These are phyloP conservation scores for Axilococcus clingmanii DNA, from an alignment of 139 green algal species.

Conservation along the genomic window DNA sequence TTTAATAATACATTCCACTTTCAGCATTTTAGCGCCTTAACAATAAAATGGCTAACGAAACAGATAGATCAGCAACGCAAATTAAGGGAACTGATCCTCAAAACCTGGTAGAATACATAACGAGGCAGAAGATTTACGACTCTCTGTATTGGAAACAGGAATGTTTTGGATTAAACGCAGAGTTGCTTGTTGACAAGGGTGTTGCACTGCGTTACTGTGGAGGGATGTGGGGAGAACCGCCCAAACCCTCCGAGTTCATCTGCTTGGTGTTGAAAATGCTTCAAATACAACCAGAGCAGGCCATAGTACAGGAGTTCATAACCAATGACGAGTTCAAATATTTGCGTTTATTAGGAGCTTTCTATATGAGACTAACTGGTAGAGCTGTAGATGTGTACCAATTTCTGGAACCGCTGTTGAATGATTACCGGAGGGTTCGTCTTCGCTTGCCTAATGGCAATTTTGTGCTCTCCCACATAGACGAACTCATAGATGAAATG, in stretches of 20 bases:
- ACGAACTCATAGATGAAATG: constrained; percentile 84
- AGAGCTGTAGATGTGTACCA: constrained; percentile 86
- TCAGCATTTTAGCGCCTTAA: not conserved
- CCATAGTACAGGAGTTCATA: constrained; percentile 98
- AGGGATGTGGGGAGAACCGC: constrained; percentile 78
- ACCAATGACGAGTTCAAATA: constrained; percentile 98
- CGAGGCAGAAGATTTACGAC: constrained; percentile 86
- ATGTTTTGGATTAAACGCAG: constrained; percentile 93
- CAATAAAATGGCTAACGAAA: constrained; percentile 82
- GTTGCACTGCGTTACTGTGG: constrained; percentile 60
- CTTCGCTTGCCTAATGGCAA: constrained; percentile 44
- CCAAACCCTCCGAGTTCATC: constrained; percentile 84
- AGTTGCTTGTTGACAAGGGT: constrained; percentile 90
- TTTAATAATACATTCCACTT: not conserved
- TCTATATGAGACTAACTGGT: constrained; percentile 92
- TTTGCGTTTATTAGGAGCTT: constrained; percentile 78
- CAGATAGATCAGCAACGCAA: constrained; percentile 49
- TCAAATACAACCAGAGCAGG: constrained; percentile 94
- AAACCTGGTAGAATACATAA: constrained; percentile 91
- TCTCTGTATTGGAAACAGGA: constrained; percentile 96
- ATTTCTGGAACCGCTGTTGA: constrained; percentile 96
- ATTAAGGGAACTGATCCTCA: constrained; percentile 91
- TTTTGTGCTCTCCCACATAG: constrained; percentile 70
- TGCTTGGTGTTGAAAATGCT: constrained; percentile 96
- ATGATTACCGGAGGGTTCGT: constrained; percentile 86